Base-by-base conservation (phyloP, 1,139 yeast genomes). In the Pneumocystis jirovecii region DNA sequence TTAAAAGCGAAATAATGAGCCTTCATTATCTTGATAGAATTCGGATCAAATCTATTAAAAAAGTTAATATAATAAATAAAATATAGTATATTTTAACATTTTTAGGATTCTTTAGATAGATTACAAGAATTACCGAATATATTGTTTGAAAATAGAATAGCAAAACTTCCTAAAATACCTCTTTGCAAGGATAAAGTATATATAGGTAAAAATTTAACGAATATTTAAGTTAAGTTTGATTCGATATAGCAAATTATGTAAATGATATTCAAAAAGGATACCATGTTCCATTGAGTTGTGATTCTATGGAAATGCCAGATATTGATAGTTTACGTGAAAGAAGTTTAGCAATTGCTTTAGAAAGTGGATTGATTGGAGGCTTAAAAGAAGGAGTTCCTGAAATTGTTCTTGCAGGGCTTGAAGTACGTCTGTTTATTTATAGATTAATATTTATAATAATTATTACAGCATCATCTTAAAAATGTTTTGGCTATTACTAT, bases 211-310 rank as follows among this genome's bases (percentile, higher is more conserved):
- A n/a, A 39, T 8, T 15, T 35, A 21, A 50, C 35, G 29, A 34
- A 25, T 50, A 50, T 61, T 35, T 61, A 61, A 44, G 4, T 44
- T 19, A 6, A 61, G 3, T 15, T 39, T 61, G 21, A 61, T 45
- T 17, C 65, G 86, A 86, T 70, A 60, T 17, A 60, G 61, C 61
- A 63, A 42, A 61, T 21, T 90, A 96, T 95, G 90, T 95, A 39
- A 96, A 90, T 74, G 98, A 95, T 73, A 90, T 93, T 35, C 82
- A 87, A 64, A 91, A 86, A 72, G 95, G 95, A n/a, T 83, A 89
- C 65, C 89, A 89, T 70, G 84, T 95, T 1, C 95, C 95, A 3
- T 78, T 93, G 57, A 0, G 80, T 89, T 0, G 61, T 6, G 96
- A 91, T 70, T 80, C 83, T 59, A 88, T 80, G 73, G 93, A 93